phyloP scores from a whole-genome alignment of 768 basidiomycete species.

The Rhodotorula diobovata region DNA sequence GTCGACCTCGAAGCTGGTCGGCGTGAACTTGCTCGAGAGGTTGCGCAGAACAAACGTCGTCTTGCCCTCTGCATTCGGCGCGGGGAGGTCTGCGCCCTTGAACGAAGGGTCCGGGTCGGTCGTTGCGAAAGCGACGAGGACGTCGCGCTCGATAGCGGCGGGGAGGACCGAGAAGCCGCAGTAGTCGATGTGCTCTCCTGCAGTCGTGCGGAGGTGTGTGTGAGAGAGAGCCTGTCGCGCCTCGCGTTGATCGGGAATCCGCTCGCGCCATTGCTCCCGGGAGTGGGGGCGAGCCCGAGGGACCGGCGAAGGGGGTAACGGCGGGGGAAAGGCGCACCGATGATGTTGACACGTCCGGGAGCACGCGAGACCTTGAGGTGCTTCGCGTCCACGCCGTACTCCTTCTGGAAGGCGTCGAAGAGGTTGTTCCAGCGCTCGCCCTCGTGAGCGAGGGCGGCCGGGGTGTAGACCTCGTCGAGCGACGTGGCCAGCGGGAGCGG shows the following conservation, averaged over 20 bases:
- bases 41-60: slow-evolving; percentile 39
- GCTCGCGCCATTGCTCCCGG: neutral
- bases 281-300: neutral
- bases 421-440: slow-evolving; percentile 27
- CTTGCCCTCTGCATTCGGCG: slow-evolving; percentile 4
- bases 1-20: slow-evolving; percentile 36
- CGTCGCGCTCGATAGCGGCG: slow-evolving; percentile 44
- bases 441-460: slow-evolving; percentile 25
- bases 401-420: slow-evolving; percentile 25
- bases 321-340: slow-evolving; percentile 14
- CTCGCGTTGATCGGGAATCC: no score
- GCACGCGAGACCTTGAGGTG: slow-evolving; percentile 21
- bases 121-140: slow-evolving; percentile 39
- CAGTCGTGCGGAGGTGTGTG: no score
- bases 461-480: slow-evolving; percentile 32
- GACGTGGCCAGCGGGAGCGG: slow-evolving; percentile 2
- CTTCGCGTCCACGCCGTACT: slow-evolving; percentile 15
- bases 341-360: slow-evolving; percentile 38
- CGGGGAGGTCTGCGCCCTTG: neutral
- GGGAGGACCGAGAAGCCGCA: slow-evolving; percentile 42
- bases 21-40: slow-evolving; percentile 35
- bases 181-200: slow-evolving; percentile 40
- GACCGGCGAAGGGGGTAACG: neutral
- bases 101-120: neutral
- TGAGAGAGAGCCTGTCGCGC: no score